These are phyloP conservation scores for Phytophthora litchii DNA, from an alignment of 352 stramenopile species.

Conservation along the genomic window DNA sequence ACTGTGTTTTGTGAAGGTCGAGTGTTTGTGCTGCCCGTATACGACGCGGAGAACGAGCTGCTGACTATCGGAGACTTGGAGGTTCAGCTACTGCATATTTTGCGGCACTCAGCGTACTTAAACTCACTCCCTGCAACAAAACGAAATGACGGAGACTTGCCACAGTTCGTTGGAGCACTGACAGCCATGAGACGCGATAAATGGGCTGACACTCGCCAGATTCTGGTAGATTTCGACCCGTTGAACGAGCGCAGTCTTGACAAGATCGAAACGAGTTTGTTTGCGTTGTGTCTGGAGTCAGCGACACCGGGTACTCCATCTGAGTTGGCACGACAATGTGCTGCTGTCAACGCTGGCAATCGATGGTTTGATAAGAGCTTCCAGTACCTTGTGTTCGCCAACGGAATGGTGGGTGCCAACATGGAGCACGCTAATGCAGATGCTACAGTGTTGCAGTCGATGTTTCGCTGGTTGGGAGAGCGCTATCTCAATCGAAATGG, in stretches of 20 bases:
- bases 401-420: slow-evolving; percentile 91
- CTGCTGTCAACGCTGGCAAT: slow-evolving; percentile 71
- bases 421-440: slow-evolving; percentile 97
- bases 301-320: slow-evolving; percentile 47
- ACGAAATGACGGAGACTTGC: slow-evolving; percentile 27
- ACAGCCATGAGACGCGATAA: slow-evolving; percentile 87
- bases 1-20: slow-evolving; percentile 60
- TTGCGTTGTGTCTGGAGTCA: slow-evolving; percentile 91
- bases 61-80: slow-evolving; percentile 73
- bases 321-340: slow-evolving; percentile 60
- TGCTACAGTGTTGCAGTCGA: slow-evolving; percentile 84
- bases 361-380: slow-evolving; percentile 97
- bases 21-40: slow-evolving; percentile 57
- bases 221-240: slow-evolving; percentile 58
- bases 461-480: slow-evolving; percentile 68
- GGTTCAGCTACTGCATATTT: slow-evolving; percentile 59
- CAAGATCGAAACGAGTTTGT: slow-evolving; percentile 87
- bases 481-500: slow-evolving; percentile 67
- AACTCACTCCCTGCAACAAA: slow-evolving; percentile 33
- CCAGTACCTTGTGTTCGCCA: slow-evolving; percentile 93
- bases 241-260: slow-evolving; percentile 71
- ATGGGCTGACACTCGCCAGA: slow-evolving; percentile 84
- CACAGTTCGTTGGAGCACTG: slow-evolving; percentile 80
- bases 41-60: slow-evolving; percentile 48
- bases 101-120: slow-evolving; percentile 51